Evolutionary conservation across 768 basidiomycete genomes (phyloP).

Genomic region (Gymnopilus junonius): DNA sequence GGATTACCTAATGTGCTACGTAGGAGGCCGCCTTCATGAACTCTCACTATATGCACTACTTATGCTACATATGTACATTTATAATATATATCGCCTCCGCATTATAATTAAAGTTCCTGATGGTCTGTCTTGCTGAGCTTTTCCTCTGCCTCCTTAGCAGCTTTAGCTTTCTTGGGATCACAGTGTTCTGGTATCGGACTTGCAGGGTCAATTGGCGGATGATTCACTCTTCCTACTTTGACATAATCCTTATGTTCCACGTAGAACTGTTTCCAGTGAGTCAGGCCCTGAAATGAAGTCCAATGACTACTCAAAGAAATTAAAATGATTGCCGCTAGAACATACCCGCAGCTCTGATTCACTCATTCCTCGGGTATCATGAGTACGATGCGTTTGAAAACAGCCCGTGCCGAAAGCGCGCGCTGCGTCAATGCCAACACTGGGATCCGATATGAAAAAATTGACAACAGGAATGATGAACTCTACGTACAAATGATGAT

Average conservation of each 20-base stretch:
- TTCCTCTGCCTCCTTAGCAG: slow-evolving; percentile 27
- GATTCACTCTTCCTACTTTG: slow-evolving; percentile 77
- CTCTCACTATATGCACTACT: background rate
- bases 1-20: background rate
- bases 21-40: background rate
- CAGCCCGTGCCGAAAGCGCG: slow-evolving; percentile 94
- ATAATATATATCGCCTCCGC: background rate
- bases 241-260: slow-evolving; percentile 77
- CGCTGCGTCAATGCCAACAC: slow-evolving; percentile 88
- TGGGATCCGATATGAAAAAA: slow-evolving; percentile 28
- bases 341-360: slow-evolving; percentile 73
- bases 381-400: slow-evolving; percentile 87
- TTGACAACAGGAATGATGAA: slow-evolving; percentile 14
- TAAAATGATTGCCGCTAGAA: slow-evolving; percentile 11
- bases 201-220: slow-evolving; percentile 75
- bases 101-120: slow-evolving; percentile 40
- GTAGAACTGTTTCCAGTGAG: slow-evolving; percentile 93
- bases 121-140: slow-evolving; percentile 28
- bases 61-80: background rate
- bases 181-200: slow-evolving; percentile 80
- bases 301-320: background rate
- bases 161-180: slow-evolving; percentile 61
- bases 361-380: slow-evolving; percentile 84
- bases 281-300: slow-evolving; percentile 56
- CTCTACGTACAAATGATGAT: slow-evolving; percentile 64